Conservation (phyloP, 768 basidiomycete species). For the Suillus fuscotomentosus region DNA sequence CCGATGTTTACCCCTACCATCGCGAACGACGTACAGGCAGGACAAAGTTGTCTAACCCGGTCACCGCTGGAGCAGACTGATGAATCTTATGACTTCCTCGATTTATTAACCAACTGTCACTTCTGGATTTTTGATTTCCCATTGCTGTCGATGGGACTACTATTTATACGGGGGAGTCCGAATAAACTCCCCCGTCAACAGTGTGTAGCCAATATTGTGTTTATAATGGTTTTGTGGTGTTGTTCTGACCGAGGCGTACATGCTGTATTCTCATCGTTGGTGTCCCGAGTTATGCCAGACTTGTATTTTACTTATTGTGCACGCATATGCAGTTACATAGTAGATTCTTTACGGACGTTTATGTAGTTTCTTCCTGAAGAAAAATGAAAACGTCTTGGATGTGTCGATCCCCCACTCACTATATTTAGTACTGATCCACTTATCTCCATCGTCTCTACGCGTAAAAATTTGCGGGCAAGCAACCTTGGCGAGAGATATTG, state of each 20-base stretch:
- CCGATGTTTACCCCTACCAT: constrained; percentile 16
- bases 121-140: background rate
- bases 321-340: background rate
- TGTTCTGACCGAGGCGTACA: background rate
- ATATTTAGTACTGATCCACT: background rate
- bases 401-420: background rate
- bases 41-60: constrained; percentile 14
- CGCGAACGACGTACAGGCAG: constrained; percentile 19
- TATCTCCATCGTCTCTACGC: background rate
- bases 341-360: background rate
- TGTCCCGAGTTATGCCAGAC: background rate
- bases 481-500: background rate
- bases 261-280: background rate
- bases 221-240: background rate
- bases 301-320: background rate
- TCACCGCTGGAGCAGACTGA: constrained; percentile 12
- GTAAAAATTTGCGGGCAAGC: background rate
- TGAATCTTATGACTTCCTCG: background rate
- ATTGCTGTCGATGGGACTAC: background rate
- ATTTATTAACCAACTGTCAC: background rate
- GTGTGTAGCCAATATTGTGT: background rate
- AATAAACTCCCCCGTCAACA: background rate
- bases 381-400: background rate
- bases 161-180: background rate
- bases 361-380: background rate